These are phyloP conservation scores for Botrytis pseudocinerea DNA, from an alignment of 2,329 filamentous ascomycete species.

Conservation along the genomic window DNA sequence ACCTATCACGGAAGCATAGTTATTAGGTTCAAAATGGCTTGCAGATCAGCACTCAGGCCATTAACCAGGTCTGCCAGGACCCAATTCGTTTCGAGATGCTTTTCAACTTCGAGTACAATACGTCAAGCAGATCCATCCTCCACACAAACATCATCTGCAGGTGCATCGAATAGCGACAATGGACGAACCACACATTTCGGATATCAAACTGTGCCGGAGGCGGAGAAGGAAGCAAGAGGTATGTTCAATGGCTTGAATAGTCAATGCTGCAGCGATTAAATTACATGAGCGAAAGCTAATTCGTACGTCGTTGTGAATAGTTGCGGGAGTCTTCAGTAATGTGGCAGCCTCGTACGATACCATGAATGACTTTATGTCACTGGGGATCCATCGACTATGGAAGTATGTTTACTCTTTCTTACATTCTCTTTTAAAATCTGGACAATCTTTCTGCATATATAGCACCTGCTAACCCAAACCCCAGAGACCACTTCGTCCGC, in stretches of 20 bases:
- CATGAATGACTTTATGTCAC: slow-evolving; percentile 99
- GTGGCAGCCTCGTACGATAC: slow-evolving; percentile 87
- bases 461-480: not conserved
- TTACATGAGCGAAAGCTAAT: not conserved
- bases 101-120: slow-evolving; percentile 28
- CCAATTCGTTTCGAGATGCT: slow-evolving; percentile 25
- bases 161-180: slow-evolving; percentile 34
- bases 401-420: slow-evolving; percentile 53
- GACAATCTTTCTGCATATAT: not conserved
- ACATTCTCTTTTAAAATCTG: not conserved
- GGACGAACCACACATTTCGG: slow-evolving; percentile 42
- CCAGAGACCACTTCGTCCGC: slow-evolving; percentile 85
- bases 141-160: slow-evolving; percentile 20
- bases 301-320: slow-evolving; percentile 27
- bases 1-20: not conserved
- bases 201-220: slow-evolving; percentile 41
- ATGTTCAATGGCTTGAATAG: slow-evolving; percentile 1
- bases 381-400: slow-evolving; percentile 95
- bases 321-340: slow-evolving; percentile 83
- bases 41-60: slow-evolving; percentile 32
- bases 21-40: slow-evolving; percentile 28
- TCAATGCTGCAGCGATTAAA: too few species aligned
- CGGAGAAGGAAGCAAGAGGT: slow-evolving; percentile 42
- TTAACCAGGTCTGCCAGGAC: slow-evolving; percentile 29
- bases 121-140: slow-evolving; percentile 26